Base-by-base conservation (phyloP, 2,329 filamentous ascomycete species). In the Fusarium austroafricanum region DNA sequence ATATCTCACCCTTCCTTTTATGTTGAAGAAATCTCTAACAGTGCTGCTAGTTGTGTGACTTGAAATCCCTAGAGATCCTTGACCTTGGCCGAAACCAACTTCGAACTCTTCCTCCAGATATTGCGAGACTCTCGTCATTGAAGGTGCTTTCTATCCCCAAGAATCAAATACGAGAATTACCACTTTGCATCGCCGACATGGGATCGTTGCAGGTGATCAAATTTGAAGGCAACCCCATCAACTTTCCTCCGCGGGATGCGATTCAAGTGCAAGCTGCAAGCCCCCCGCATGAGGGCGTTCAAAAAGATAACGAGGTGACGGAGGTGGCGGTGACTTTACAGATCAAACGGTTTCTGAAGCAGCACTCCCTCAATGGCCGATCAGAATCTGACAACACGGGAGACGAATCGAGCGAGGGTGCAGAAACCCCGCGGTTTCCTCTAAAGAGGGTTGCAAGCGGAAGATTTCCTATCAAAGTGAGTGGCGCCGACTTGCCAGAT, bases 51-150 rank as follows among this genome's bases (percentile, higher is more conserved):
- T 87, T 98, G 60, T 94, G 95, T 77, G 90, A 94, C 78, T 85
- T 98, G 65, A 90, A 88, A 52, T 92, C 93, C 33, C 87, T 98
- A 55, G 94, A 98, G 80, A 97, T 97, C 61, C 87, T 98, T 64
- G 95, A 98, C 80, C 86, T 98, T 55, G 94, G 94, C 77, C 89
- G 92, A 72, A 98, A 98, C 77, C 93, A 91, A 77, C 89, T 98
- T 64, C 87, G 87, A 46, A 83, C 87, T 11, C 85, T 98, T 3
- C 94, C 95, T 0, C 87, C 90, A 45, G 91, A 94, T 54, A 92
- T 97, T 65, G 88, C 87, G 62, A 93, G 90, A 75, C 83, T 98
- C 73, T 90, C 90, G 7, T 97, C 93, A 3, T 83, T 98, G 67
- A 96, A 97, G 75, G 94, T 97, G 17, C 84, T 98, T 55, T 94